Base-by-base conservation (phyloP, 2,329 filamentous ascomycete genomes). In the Claviceps monticola region DNA sequence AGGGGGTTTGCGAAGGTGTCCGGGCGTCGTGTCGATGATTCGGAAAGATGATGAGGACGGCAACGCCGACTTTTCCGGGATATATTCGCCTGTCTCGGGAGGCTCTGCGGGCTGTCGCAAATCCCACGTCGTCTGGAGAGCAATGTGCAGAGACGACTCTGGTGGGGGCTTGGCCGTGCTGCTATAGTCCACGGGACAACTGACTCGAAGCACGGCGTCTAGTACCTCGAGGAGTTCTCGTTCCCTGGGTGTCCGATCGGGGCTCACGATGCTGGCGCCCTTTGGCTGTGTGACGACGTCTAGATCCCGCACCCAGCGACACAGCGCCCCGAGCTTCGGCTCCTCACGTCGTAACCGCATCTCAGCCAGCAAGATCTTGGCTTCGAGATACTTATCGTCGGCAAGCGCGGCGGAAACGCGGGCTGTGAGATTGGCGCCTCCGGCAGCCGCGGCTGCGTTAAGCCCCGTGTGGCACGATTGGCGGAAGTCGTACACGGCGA, bases 221-320 rank as follows among this genome's bases (percentile, higher is more conserved):
- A 86, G 68, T 0, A 84, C 79, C 23, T 68, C 63, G 9, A 86
- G 70, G 0, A 82, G 69, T 51, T 83, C 76, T 38, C 73, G 66
- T 11, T 82, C 76, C 45, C 68, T 70, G 2, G 62, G 58, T 0
- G 70, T 69, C 38, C 75, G 69, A 50, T 68, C 58, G 3, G 64
- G 56, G 1, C 54, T 55, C 47, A 58, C 52, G 11, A 60, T 14
- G 41, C 62, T 62, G 46, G 67, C 64, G 2, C 71, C 71, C 2
- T 70, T 70, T 0, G 76, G 68, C 50, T 76, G 70, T 21, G 79
- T 83, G 48, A 85, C 78, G 23, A 85, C 78, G 58, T 86, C 83
- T 26, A 86, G 68, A 60, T 85, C 82, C 53, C 83, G 75, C 4
- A 86, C 83, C 83, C 83, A 87, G 52, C 83, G 78, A 62, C 82